Conservation (phyloP, 2,329 filamentous ascomycete genomes). For the Botrytis byssoidea region DNA sequence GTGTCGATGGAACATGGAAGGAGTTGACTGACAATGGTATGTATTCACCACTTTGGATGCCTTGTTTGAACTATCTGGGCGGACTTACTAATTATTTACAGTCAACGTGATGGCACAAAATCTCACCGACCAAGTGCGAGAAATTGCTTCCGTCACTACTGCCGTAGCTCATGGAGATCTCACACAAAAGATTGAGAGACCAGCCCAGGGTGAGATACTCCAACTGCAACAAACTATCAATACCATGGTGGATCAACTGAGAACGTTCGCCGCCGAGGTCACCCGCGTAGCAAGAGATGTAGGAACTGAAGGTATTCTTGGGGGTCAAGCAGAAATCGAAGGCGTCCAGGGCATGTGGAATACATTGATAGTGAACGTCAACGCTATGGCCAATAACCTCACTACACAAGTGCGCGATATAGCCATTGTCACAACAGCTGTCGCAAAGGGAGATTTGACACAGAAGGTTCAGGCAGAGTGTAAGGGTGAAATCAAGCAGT, state of each 20-base stretch:
- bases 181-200: slow-evolving; percentile 80
- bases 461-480: slow-evolving; percentile 95
- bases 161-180: slow-evolving; percentile 80
- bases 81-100: slow-evolving; percentile 38
- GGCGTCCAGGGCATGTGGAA: slow-evolving; percentile 89
- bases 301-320: slow-evolving; percentile 78
- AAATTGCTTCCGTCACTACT: slow-evolving; percentile 81
- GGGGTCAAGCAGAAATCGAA: slow-evolving; percentile 79
- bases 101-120: slow-evolving; percentile 85
- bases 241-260: slow-evolving; percentile 83
- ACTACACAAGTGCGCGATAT: slow-evolving; percentile 93
- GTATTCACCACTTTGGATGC: slow-evolving; percentile 23
- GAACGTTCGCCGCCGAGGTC: slow-evolving; percentile 81
- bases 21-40: slow-evolving; percentile 84
- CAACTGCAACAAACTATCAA: slow-evolving; percentile 85
- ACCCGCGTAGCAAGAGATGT: slow-evolving; percentile 81
- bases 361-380: slow-evolving; percentile 80
- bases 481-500: slow-evolving; percentile 85
- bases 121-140: slow-evolving; percentile 78
- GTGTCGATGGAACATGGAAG: slow-evolving; percentile 96
- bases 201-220: slow-evolving; percentile 77
- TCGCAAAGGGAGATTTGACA: slow-evolving; percentile 83
- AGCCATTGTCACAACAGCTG: slow-evolving; percentile 73
- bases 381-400: slow-evolving; percentile 84
- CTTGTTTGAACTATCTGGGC: background rate